Evolutionary conservation across 495 filamentous ascomycete genomes (phyloP).

Genomic region (Penicillium lagena): DNA sequence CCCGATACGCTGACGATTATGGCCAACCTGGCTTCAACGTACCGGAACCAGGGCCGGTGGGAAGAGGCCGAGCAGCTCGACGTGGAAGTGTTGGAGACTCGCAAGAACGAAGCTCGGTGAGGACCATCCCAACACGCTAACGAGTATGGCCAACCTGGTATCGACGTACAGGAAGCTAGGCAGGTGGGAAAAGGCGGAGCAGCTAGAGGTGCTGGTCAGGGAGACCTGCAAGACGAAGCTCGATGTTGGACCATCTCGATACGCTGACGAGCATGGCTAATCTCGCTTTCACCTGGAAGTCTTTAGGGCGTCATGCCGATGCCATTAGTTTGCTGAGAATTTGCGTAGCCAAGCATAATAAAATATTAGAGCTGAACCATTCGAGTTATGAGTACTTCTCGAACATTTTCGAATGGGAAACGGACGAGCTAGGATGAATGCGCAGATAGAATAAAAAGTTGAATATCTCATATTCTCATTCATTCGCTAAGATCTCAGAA

Average conservation of each 20-base stretch:
- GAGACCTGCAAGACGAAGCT: slow-evolving; percentile 14
- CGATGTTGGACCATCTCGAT: slow-evolving; percentile 22
- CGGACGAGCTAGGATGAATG: too few species aligned
- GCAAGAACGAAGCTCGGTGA: slow-evolving; percentile 2
- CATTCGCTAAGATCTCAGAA: too few species aligned
- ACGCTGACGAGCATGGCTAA: slow-evolving; percentile 28
- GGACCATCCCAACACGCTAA: slow-evolving; percentile 7
- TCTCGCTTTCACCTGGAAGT: slow-evolving; percentile 2
- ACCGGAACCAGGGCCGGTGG: too few species aligned
- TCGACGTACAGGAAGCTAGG: neutral
- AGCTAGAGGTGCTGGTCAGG: slow-evolving; percentile 7
- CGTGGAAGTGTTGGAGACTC: neutral
- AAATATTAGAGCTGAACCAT: too few species aligned
- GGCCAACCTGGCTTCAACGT: slow-evolving; percentile 13
- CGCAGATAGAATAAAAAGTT: too few species aligned
- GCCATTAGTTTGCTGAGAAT: too few species aligned
- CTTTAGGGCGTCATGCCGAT: too few species aligned
- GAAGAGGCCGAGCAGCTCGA: neutral
- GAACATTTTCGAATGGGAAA: too few species aligned
- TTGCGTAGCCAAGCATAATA: too few species aligned
- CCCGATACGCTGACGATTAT: slow-evolving; percentile 25
- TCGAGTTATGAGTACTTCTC: too few species aligned
- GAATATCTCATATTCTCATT: too few species aligned
- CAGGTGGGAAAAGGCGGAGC: neutral
- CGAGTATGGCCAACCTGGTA: slow-evolving; percentile 5